phyloP scores from a whole-genome alignment of 2,329 filamentous ascomycete species.

The Aspergillus sp. region DNA sequence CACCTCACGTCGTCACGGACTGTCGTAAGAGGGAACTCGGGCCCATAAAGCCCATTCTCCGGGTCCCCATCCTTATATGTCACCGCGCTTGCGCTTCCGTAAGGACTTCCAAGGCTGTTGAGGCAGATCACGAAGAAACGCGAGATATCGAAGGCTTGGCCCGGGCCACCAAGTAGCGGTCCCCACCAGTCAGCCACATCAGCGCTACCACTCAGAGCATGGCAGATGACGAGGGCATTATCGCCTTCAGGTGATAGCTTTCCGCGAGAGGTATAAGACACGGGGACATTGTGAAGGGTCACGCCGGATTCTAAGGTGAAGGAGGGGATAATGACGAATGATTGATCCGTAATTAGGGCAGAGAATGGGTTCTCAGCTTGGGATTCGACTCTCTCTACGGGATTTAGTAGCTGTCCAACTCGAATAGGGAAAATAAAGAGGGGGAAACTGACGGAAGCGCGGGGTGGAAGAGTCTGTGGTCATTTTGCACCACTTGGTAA shows the following conservation, averaged over 20 bases:
- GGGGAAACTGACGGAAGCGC: conserved; percentile 40
- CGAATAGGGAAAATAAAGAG: neutral
- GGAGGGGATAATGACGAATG: conserved; percentile 79
- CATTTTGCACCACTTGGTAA: conserved; percentile 21
- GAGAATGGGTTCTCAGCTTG: conserved; percentile 94
- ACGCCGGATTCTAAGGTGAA: conserved; percentile 94
- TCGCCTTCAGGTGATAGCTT: conserved; percentile 55
- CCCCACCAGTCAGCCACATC: conserved; percentile 60
- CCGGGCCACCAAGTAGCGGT: conserved; percentile 52
- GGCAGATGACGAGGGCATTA: conserved; percentile 64
- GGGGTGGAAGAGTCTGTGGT: conserved; percentile 22
- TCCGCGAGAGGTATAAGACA: conserved; percentile 65
- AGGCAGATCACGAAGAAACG: conserved; percentile 56
- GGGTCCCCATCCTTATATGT: conserved; percentile 82
- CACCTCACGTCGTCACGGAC: conserved; percentile 94
- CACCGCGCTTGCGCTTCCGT: conserved; percentile 55
- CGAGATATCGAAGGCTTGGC: conserved; percentile 54
- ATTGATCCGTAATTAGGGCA: conserved; percentile 80
- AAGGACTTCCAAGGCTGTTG: conserved; percentile 56
- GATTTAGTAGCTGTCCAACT: conserved; percentile 51
- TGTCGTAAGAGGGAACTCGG: conserved; percentile 93
- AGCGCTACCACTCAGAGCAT: conserved; percentile 55
- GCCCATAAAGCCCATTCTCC: conserved; percentile 76
- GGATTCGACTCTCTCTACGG: conserved; percentile 54
- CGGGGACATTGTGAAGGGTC: conserved; percentile 70